Percentiles rank a stretch among this genome's conserved stretches.
These are phyloP conservation scores for Curvularia sp. DNA, from an alignment of 2,329 filamentous ascomycete species.

Conservation along the genomic window DNA sequence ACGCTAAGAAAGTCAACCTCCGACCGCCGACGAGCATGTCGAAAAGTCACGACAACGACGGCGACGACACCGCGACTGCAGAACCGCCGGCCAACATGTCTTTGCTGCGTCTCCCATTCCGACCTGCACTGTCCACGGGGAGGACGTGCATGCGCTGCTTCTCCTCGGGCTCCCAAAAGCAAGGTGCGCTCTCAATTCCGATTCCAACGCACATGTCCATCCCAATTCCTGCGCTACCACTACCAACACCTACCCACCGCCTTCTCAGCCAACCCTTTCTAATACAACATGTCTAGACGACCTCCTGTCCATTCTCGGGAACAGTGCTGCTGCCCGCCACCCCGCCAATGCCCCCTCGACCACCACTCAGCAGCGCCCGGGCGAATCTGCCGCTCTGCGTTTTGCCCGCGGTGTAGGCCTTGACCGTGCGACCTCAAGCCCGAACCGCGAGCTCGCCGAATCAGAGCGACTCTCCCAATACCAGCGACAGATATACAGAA, in stretches of 20 bases:
- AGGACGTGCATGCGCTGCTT: constrained; percentile 32
- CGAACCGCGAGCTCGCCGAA: constrained; percentile 34
- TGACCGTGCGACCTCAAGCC: constrained; percentile 24
- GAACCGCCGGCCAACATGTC: constrained; percentile 32
- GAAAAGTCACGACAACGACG: constrained; percentile 18
- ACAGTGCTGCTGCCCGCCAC: constrained; percentile 16
- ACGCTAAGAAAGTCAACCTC: constrained; percentile 25
- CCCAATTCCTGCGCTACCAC: not conserved
- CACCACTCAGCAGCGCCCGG: not conserved
- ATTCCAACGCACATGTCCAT: not conserved
- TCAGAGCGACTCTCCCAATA: constrained; percentile 55
- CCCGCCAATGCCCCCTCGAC: constrained; percentile 11
- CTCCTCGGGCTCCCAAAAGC: constrained; percentile 33
- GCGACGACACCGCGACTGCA: constrained; percentile 2
- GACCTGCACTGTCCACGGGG: constrained; percentile 15
- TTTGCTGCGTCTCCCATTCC: constrained; percentile 24
- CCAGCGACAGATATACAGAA: constrained; percentile 69
- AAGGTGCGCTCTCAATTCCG: constrained; percentile 22
- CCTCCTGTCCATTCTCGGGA: constrained; percentile 33
- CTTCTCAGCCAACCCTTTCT: constrained; percentile 9
- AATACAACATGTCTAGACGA: constrained; percentile 19
- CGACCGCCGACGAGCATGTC: constrained; percentile 26
- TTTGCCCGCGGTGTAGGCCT: constrained; percentile 31
- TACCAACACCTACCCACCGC: not conserved
- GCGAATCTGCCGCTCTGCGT: constrained; percentile 20